A percentile compares a stretch with the other conserved stretches of the same genome.
Evolutionary conservation across 352 stramenopile genomes (phyloP).

Genomic region (Achlya hypogyna): DNA sequence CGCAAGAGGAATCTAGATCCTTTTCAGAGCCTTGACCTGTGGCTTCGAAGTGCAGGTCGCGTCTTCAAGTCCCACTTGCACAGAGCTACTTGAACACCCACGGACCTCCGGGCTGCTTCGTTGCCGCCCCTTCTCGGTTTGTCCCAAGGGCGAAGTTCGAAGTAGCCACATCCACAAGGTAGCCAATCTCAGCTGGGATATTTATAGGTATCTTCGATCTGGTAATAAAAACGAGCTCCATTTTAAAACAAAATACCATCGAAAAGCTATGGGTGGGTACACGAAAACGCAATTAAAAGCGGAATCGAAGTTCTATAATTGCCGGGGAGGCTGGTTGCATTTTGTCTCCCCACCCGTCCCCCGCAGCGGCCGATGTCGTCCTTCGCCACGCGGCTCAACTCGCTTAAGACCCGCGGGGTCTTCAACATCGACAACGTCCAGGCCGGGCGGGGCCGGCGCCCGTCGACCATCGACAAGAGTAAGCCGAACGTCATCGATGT

Average conservation of each 20-base stretch:
- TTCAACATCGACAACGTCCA: background rate
- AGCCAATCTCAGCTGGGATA: background rate
- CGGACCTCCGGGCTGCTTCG: background rate
- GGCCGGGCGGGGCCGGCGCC: background rate
- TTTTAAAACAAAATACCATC: background rate
- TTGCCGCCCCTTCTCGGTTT: background rate
- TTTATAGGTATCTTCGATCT: background rate
- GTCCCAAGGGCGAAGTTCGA: background rate
- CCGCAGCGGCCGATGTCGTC: conserved; percentile 7
- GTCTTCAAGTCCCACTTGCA: too few relatives aligned
- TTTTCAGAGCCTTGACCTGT: too few relatives aligned
- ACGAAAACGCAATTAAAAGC: background rate
- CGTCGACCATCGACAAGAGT: conserved; percentile 8
- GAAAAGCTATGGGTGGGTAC: background rate
- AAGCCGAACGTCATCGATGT: conserved; percentile 77
- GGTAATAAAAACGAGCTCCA: background rate
- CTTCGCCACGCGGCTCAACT: conserved; percentile 5
- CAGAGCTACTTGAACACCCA: too few relatives aligned
- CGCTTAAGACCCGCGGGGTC: conserved; percentile 16
- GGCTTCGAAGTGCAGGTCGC: too few relatives aligned
- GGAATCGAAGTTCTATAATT: background rate
- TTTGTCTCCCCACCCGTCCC: background rate
- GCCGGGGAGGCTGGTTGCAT: background rate
- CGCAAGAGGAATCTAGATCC: too few relatives aligned
- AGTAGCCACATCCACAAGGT: background rate